Conservation (phyloP, 768 basidiomycete species). For the Suillus variegatus region DNA sequence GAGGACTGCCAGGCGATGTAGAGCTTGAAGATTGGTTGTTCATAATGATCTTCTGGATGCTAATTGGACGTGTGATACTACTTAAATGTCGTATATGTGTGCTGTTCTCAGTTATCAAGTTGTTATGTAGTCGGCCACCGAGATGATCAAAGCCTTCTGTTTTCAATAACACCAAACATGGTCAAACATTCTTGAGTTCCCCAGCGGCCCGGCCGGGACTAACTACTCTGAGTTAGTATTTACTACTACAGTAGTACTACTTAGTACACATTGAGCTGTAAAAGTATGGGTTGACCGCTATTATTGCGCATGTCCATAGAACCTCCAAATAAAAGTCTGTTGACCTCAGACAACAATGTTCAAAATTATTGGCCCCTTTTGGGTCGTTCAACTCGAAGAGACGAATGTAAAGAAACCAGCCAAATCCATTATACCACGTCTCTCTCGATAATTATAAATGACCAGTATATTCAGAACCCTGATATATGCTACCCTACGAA, state of each 20-base stretch:
- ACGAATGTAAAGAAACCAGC: background rate
- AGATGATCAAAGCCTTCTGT: background rate
- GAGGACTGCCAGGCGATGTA: background rate
- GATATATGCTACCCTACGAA: background rate
- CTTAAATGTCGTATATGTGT: background rate
- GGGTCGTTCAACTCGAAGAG: background rate
- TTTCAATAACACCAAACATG: constrained; percentile 1
- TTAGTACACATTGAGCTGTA: background rate
- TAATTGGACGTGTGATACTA: background rate
- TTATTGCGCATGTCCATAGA: background rate
- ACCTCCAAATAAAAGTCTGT: background rate
- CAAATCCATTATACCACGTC: background rate
- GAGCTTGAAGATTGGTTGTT: background rate
- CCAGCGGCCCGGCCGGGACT: background rate
- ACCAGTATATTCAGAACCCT: background rate
- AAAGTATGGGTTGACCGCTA: background rate
- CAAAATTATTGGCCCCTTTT: background rate
- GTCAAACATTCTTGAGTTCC: background rate
- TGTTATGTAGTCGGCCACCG: too few relatives aligned
- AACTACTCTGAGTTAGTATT: too few relatives aligned
- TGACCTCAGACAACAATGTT: background rate
- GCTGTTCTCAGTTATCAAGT: background rate
- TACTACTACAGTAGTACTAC: too few relatives aligned
- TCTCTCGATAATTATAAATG: background rate
- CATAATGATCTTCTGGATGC: background rate